Evolutionary conservation across 1,284 basidiomycete genomes (phyloP), one percentile per base, ranked within the genome.

Genomic region (Boletus subluridellus): DNA sequence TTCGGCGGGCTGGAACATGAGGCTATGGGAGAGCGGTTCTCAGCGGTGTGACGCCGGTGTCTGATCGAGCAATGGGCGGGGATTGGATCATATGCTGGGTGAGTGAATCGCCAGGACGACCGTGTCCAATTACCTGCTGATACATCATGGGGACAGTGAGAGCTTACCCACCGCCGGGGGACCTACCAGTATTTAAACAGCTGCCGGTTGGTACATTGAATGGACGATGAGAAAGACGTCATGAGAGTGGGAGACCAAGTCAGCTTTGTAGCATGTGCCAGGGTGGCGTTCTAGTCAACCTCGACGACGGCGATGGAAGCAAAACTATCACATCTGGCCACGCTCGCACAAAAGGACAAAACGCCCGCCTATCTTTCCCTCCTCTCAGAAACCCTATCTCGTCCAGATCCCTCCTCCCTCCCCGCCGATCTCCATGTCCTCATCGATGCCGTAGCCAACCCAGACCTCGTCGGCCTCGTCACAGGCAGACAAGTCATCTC

Each of bases 401-500:
- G 79, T 51, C 65, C 78, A 57, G 77, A 82, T 68, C 74, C 73
- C 30, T 60, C 78, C 11, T 67, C 73, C 9, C 72, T 88, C 50
- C 74, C 78, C 21, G 65, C 71, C 34, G 84, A 89, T 69, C 74
- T 91, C 32, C 86, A 86, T 62, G 71, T 78, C 14, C 78, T 94
- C 64, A 83, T 94, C 64, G 84, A 89, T 62, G 82, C 84, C 64
- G 86, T 92, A 59, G 83, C 92, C 56, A 88, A 89, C 71, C 85
- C 90, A 63, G 92, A 94, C 65, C 80, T 78, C 62, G 84, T 89
- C 48, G 89, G 90, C 45, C 83, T 94, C 58, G 90, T 96, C 57
- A 88, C 93, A 52, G 90, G 89, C 26, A 82, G 93, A 64, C 92
- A 94, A 65, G 86, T 94, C 37, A 79, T 95, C 34, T 82, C 88